phyloP scores from a whole-genome alignment of 805 yeast genomes.

The Ogataea ramenticola region DNA sequence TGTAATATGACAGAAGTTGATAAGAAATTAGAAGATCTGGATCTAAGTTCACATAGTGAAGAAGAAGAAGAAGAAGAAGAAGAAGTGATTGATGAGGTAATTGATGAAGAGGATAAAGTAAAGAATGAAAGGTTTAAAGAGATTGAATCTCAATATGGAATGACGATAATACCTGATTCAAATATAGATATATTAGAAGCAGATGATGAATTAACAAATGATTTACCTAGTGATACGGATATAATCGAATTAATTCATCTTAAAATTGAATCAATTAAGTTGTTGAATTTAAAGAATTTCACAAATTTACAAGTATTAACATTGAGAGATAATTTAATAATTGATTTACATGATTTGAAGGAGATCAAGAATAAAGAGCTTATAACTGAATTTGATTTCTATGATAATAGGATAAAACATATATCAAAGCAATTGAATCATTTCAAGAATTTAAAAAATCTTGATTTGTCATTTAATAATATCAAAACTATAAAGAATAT shows the following conservation, averaged over 20 bases:
- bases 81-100: slow-evolving; percentile 1
- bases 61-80: slow-evolving; percentile 6
- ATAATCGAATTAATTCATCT: slow-evolving; percentile 62
- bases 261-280: slow-evolving; percentile 58
- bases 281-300: slow-evolving; percentile 52
- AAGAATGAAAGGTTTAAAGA: slow-evolving; percentile 9
- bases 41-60: neutral
- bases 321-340: slow-evolving; percentile 77
- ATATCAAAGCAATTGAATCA: slow-evolving; percentile 65
- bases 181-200: slow-evolving; percentile 53
- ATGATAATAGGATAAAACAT: slow-evolving; percentile 87
- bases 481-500: slow-evolving; percentile 80
- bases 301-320: slow-evolving; percentile 50
- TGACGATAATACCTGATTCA: slow-evolving; percentile 30
- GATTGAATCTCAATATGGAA: slow-evolving; percentile 20
- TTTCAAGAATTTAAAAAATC: slow-evolving; percentile 43
- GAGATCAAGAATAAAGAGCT: slow-evolving; percentile 39
- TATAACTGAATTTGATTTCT: slow-evolving; percentile 75
- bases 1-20: neutral
- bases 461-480: slow-evolving; percentile 87
- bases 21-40: neutral
- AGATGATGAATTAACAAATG: slow-evolving; percentile 58
- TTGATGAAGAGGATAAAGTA: slow-evolving; percentile 2
- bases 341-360: slow-evolving; percentile 67
- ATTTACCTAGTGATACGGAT: slow-evolving; percentile 48